Percentiles rank a stretch among this genome's conserved stretches.
Conservation (phyloP, 495 filamentous ascomycete species). For the Xylaria sp. region DNA sequence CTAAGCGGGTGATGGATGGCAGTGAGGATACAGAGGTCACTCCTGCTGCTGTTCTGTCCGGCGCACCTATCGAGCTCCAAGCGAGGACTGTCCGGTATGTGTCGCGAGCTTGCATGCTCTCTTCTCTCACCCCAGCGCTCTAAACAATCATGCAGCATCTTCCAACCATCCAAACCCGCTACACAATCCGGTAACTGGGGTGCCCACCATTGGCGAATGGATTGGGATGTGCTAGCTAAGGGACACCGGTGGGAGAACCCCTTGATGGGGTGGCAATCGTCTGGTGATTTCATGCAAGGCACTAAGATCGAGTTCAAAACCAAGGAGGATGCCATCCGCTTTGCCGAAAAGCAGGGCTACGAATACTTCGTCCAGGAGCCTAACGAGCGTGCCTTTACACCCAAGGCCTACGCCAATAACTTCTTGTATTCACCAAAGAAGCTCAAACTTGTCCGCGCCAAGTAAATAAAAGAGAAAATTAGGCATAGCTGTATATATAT, state of each 20-base stretch:
- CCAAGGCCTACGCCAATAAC: conserved; percentile 97
- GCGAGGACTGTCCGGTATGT: conserved; percentile 88
- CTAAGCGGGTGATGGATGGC: conserved; percentile 86
- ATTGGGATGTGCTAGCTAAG: conserved; percentile 91
- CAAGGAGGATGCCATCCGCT: conserved; percentile 93
- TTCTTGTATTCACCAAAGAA: conserved; percentile 84
- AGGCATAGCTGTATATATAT: conserved; percentile 41
- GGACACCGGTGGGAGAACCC: conserved; percentile 97
- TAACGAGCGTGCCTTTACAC: conserved; percentile 80
- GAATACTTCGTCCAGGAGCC: conserved; percentile 99
- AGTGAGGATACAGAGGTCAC: conserved; percentile 79
- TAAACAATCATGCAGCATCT: conserved; percentile 70
- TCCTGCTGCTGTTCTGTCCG: conserved; percentile 85
- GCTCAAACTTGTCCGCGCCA: conserved; percentile 92
- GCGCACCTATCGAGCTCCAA: conserved; percentile 91
- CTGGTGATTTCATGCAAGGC: conserved; percentile 90
- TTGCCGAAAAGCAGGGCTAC: conserved; percentile 98
- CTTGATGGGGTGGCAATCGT: conserved; percentile 98
- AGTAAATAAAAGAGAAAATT: conserved; percentile 58
- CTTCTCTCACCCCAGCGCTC: conserved; percentile 20
- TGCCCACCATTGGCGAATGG: conserved; percentile 90
- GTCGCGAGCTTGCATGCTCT: neutral
- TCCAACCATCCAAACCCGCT: conserved; percentile 84
- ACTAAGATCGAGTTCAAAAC: conserved; percentile 86
- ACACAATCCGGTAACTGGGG: conserved; percentile 92